Conservation (phyloP, 2,329 filamentous ascomycete genomes). For the Aureobasidium vineae region DNA sequence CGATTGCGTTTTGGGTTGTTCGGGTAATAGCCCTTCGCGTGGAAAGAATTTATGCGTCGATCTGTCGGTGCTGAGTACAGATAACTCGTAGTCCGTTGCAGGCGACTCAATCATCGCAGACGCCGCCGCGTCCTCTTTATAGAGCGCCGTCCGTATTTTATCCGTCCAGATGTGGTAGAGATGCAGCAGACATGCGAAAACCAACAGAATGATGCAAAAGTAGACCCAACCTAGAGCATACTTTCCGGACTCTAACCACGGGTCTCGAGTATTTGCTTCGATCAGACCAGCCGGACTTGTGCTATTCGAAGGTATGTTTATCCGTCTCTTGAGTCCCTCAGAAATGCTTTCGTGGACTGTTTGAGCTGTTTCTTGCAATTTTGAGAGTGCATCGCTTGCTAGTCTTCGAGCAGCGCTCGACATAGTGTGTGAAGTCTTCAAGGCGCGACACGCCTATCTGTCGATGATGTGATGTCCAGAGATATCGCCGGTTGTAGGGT, state of each 20-base stretch:
- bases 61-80: slow-evolving; percentile 58
- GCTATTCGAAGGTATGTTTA: slow-evolving; percentile 57
- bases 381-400: neutral
- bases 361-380: neutral
- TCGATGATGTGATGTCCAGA: neutral
- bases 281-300: slow-evolving; percentile 56
- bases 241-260: slow-evolving; percentile 78
- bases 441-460: neutral
- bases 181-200: slow-evolving; percentile 65
- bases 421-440: neutral
- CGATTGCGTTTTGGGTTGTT: slow-evolving; percentile 63
- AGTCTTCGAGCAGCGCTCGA: neutral
- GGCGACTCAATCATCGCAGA: slow-evolving; percentile 58
- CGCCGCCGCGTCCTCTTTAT: slow-evolving; percentile 75
- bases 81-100: slow-evolving; percentile 61
- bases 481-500: neutral
- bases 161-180: slow-evolving; percentile 91
- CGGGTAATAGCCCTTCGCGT: slow-evolving; percentile 56
- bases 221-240: slow-evolving; percentile 88
- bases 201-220: slow-evolving; percentile 72
- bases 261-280: slow-evolving; percentile 63
- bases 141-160: slow-evolving; percentile 83
- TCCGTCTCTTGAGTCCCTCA: slow-evolving; percentile 41
- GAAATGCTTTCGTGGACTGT: neutral
- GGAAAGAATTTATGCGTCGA: slow-evolving; percentile 75